Percentiles rank a stretch among this genome's conserved stretches.
These are phyloP conservation scores for Fonsecaea nubica DNA, from an alignment of 2,329 filamentous ascomycete species.

Conservation along the genomic window DNA sequence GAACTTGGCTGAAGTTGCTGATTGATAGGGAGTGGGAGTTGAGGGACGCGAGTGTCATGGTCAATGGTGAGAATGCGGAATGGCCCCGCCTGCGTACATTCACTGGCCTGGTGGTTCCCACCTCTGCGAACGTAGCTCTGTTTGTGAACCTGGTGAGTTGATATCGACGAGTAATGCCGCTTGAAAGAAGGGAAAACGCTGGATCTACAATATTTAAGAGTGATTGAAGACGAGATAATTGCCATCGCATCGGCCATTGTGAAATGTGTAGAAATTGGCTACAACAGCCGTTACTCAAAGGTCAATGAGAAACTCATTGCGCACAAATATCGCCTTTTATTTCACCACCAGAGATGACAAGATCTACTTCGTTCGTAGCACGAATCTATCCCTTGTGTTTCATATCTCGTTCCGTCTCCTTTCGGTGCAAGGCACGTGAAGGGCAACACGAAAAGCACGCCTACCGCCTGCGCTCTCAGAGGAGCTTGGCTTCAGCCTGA, in stretches of 20 bases:
- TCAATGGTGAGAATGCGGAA: neutral
- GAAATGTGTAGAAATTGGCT: neutral
- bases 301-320: neutral
- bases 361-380: neutral
- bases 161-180: neutral
- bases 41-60: neutral
- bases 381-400: neutral
- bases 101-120: no score
- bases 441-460: neutral
- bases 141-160: neutral
- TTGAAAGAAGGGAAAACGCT: neutral
- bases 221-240: neutral
- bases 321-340: neutral
- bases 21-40: neutral
- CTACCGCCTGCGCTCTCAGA: neutral
- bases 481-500: neutral
- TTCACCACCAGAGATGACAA: neutral
- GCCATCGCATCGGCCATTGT: neutral
- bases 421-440: neutral
- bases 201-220: neutral
- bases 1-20: neutral
- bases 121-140: no score
- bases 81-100: slow-evolving; percentile 1
- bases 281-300: neutral
- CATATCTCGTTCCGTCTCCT: neutral